Base-by-base conservation (phyloP, 305 asterid genomes). In the Fraxinus platypoda region DNA sequence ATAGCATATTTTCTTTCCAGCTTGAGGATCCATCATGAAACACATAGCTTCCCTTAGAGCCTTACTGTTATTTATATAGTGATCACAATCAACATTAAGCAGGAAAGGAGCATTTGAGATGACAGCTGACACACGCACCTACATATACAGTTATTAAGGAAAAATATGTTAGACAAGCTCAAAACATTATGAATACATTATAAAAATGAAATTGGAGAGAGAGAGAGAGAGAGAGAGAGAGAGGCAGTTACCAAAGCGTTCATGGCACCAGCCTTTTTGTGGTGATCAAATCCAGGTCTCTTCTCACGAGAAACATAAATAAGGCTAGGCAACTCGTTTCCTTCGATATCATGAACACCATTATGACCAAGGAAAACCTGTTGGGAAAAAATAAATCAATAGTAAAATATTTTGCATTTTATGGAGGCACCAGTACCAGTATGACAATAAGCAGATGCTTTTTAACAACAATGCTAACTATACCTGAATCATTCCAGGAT, bases 401-500 rank as follows among this genome's bases (percentile, higher is more conserved):
- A 62, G 15, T 12, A 21, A 78, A 77, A 31, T 37, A 59, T 37
- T 8, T n/a, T 59, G n/a, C 21, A 71, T 71, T 71, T 30, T 31
- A 11, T 4, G 8, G 13, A 26, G 73, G 34, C 17, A 6, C 2
- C 28, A 25, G 43, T 38, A 21, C 7, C 25, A 64, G 28, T 41
- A 34, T 25, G 31, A 21, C 21, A 72, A 78, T 9, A 59, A 17
- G n/a, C 5, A 57, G 57, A 81, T 28, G 62, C 8, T 9, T 25
- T 25, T 73, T 41, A 73, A 82, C 77, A 17, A 80, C 37, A 66
- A 78, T 25, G 26, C 62, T 49, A 33, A 2, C 6, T 8, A 59
- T 88, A 95, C 99, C 98, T 95, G 99, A 76, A 95, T 95, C 99
- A 95, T 95, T 91, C 99, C 99, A 66, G 99, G 98, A 85, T 95